Base-by-base conservation (phyloP, 805 yeast species). In the Saturnispora mendoncae region DNA sequence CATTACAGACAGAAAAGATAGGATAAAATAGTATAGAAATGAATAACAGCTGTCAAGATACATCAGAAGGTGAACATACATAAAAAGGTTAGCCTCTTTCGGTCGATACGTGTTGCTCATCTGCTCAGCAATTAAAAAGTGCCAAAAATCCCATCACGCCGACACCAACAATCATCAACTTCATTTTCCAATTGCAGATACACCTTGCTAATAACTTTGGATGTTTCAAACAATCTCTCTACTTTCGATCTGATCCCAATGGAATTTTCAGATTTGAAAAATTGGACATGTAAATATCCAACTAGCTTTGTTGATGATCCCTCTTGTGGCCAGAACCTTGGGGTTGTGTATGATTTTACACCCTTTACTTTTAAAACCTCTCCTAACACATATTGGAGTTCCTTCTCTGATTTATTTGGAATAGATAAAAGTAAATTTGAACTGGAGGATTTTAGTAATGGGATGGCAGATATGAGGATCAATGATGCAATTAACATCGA, bases 231-330 rank as follows among this genome's bases (percentile, higher is more conserved):
- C 0, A 61, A 27, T 35, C 49, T 51, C 18, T 60, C 58, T 15
- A 61, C 50, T 38, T 58, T 57, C 18, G 46, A 43, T 30, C 56
- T 43, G 3, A 63, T 49, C 10, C 38, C 29, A 5, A 54, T 21
- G 1, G 65, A 53, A 38, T 51, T 62, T 33, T 60, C 65, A 6
- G 61, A 55, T 15, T 71, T 56, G 50, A 67, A 72, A 19, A 66
- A 76, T 56, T 85, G 95, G 9, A 90, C 70, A 55, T 92, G 97
- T 12, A 90, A 69, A 50, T 80, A 83, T 1, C 98, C 98, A 3
- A 78, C 68, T 18, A 83, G 57, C 20, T 64, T 62, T 4, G 58
- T 49, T 21, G 36, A 39, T 15, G 57, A 57, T 29, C 59, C 60
- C 43, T 61, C 65, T 12, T 60, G 69, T 3, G 90, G 84, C 97